Percentiles rank a stretch among this genome's conserved stretches.
Evolutionary conservation across 1,284 basidiomycete genomes (phyloP).

Genomic region (Cronartium quercuum): DNA sequence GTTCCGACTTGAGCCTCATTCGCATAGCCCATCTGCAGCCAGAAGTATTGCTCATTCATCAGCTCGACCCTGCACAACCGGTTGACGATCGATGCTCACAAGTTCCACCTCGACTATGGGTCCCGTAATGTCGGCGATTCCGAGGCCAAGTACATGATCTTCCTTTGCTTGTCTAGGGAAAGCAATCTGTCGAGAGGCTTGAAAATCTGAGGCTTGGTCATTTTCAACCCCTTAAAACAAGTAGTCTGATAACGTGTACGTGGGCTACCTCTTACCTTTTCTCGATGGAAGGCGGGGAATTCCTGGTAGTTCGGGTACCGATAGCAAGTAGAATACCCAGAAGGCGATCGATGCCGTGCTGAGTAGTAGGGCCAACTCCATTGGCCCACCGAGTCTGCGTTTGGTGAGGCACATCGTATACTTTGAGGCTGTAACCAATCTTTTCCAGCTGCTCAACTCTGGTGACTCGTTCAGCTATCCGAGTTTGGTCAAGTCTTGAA

Average conservation of each 20-base stretch:
- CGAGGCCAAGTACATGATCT: constrained; percentile 48
- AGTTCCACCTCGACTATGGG: constrained; percentile 52
- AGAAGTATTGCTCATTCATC: background rate
- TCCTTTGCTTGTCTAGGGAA: background rate
- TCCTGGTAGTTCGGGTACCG: background rate
- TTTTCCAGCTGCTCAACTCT: too few relatives aligned
- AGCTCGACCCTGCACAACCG: constrained; percentile 59
- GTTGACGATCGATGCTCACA: constrained; percentile 59
- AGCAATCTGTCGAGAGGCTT: background rate
- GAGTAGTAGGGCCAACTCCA: background rate
- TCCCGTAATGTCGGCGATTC: constrained; percentile 72
- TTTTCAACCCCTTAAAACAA: background rate
- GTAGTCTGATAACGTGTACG: background rate
- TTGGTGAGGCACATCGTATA: too few relatives aligned
- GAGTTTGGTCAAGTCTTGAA: too few relatives aligned
- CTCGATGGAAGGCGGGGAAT: too few relatives aligned
- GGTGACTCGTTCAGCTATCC: too few relatives aligned
- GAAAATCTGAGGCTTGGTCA: background rate
- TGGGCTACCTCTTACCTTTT: background rate
- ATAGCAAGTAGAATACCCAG: background rate
- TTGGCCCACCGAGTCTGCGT: too few relatives aligned
- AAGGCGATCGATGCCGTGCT: background rate
- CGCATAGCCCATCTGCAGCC: constrained; percentile 62
- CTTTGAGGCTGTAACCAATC: too few relatives aligned
- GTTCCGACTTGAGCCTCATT: constrained; percentile 63